Base-by-base conservation (phyloP, 2,329 filamentous ascomycete species). In the Fusarium pseudoanthophilum region DNA sequence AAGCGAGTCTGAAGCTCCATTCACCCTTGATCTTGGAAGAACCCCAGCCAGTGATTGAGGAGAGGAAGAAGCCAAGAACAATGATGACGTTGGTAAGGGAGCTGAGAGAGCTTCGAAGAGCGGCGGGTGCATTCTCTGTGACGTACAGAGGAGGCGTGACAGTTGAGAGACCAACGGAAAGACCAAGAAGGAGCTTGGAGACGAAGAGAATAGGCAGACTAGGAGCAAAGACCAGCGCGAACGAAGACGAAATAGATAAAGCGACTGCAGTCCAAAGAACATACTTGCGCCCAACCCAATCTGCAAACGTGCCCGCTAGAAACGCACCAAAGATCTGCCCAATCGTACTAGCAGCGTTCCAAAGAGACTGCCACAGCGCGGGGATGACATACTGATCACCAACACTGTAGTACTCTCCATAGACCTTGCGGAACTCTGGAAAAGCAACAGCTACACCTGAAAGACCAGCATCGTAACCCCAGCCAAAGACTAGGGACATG, bases 291-390 rank as follows among this genome's bases (percentile, higher is more conserved):
- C 78, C 78, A 15, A 73, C 52, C 24, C 60, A 52, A 46, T 79
- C 77, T 7, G 78, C 78, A 28, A 79, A 79, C 21, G 78, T 73
- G 1, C 78, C 78, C 0, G 75, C 72, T 16, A 79, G 28, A 21
- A 79, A 79, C 1, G 78, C 78, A 13, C 78, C 78, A 40, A 79
- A 63, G 2, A 79, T 49, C 30, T 79, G 77, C 0, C 80, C 80
- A 11, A 82, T 82, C 11, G 80, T 82, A 34, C 78, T 80, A 11
- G 80, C 80, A 7, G 81, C 80, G 56, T 82, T 82, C 80, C 81
- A 82, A 13, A 82, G 78, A 48, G 80, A 81, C 62, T 82, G 80
- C 80, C 80, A 83, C 0, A 82, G 75, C 4, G 81, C 80, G 0
- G 81, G 80, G 40, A 83, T 82, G 11, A 82, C 76, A 55, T 67